Evolutionary conservation across 768 basidiomycete genomes (phyloP), one percentile per base, ranked within the genome.

Genomic region (Sporobolomyces pararoseus): DNA sequence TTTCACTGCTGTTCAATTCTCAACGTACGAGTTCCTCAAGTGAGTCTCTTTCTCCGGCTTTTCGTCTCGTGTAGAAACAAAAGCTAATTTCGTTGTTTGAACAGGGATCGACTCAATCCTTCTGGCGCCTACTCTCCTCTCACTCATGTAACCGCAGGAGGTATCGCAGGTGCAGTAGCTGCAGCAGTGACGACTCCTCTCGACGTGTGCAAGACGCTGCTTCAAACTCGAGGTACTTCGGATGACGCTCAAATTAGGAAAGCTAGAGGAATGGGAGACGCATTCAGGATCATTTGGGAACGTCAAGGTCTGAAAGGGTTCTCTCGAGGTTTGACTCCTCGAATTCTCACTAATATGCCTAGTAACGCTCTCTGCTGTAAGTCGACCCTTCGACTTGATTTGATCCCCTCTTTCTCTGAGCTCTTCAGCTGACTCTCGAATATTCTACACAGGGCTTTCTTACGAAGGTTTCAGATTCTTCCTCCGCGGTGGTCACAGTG

Each of bases 1-100:
- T 3, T 97, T 97, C 83, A 97, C 94, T 75, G 96, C 96, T 63
- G 94, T 93, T 55, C 96, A 99, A 79, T 97, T 91, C 81, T 90
- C 91, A 12, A 90, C 91, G 12, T 99, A 99, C 81, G 96, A 98
- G 80, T 89, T 90, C 78, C 79, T 94, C 70, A 98, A 98, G 82
- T 83, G 82, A 65, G 79, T 89, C 63, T 13, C n/a, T 34, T n/a
- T 10, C 25, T 35, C 7, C 44, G 16, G 32, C 10, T n/a, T 50
- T 31, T 25, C 21, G 21, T 3, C 37, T 31, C 21, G 21, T 17
- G 39, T 10, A 10, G 39, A 9, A 23, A 47, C 50, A 27, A n/a
- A 51, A 51, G 27, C 50, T 51, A 17, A 51, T 12, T 3, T 16
- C 16, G 2, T 27, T 34, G 6, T 52, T 51, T 27, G 39, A 31